Conservation (phyloP, 176 grass and related monocot species). For the Triticum monococcum region DNA sequence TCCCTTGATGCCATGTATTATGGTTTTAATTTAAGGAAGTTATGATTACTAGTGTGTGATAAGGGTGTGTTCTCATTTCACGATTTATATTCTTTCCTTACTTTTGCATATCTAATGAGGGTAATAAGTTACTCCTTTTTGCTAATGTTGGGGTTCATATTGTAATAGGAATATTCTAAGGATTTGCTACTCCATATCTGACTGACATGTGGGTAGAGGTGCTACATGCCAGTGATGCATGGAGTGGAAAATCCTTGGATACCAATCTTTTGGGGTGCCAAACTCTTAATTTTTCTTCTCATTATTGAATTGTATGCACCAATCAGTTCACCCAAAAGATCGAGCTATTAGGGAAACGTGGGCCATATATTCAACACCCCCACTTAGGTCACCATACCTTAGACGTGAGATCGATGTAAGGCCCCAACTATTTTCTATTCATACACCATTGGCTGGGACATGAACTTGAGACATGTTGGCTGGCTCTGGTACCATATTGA, state of each 20-base stretch:
- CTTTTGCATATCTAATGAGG: neutral
- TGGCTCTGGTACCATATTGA: neutral
- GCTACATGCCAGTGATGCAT: neutral
- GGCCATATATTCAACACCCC: neutral
- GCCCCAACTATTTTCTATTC: neutral
- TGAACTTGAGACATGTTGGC: neutral
- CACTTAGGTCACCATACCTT: neutral
- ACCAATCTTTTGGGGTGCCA: neutral
- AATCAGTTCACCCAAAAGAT: constrained; percentile 1
- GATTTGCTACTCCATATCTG: neutral
- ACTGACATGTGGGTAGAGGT: neutral
- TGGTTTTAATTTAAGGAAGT: constrained; percentile 5
- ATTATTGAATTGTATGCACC: neutral
- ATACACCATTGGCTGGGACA: neutral
- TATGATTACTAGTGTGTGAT: constrained; percentile 10
- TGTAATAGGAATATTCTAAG: neutral
- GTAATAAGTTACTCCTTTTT: neutral
- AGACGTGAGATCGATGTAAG: neutral
- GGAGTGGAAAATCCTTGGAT: neutral
- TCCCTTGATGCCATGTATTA: neutral
- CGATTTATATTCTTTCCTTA: constrained; percentile 3
- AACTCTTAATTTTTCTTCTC: neutral
- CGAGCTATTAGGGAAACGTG: neutral
- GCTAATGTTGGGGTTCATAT: neutral
- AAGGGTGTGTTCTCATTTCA: neutral